Conservation (phyloP, 2,329 filamentous ascomycete genomes). For the Aulographum hederae region DNA sequence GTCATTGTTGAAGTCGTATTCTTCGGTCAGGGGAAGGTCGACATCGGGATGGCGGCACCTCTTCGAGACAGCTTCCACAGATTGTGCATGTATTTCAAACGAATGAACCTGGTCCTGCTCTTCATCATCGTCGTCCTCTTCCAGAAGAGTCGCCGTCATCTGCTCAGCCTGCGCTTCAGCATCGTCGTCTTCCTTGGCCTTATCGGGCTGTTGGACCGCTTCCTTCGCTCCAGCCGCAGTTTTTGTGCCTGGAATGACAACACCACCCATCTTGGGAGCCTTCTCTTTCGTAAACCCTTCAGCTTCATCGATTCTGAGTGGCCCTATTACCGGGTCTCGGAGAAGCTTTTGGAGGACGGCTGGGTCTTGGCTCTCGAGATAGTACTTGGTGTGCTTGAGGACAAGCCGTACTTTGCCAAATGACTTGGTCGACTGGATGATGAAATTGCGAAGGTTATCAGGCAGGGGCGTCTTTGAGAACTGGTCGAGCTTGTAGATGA, state of each 20-base stretch:
- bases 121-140: conserved; percentile 73
- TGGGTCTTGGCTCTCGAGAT: conserved; percentile 79
- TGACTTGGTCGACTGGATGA: conserved; percentile 65
- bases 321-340: conserved; percentile 65
- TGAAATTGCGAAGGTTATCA: conserved; percentile 62
- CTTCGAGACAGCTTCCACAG: conserved; percentile 75
- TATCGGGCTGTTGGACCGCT: conserved; percentile 31
- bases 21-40: conserved; percentile 74
- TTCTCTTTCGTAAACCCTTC: conserved; percentile 61
- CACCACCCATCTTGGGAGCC: conserved; percentile 67
- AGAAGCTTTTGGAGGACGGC: conserved; percentile 74
- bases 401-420: conserved; percentile 95
- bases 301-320: conserved; percentile 54
- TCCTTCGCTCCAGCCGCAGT: conserved; percentile 80
- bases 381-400: conserved; percentile 85
- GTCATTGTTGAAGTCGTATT: conserved; percentile 94
- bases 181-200: conserved; percentile 29
- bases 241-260: conserved; percentile 89
- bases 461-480: conserved; percentile 81
- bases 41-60: conserved; percentile 78
- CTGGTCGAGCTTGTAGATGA: conserved; percentile 71
- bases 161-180: conserved; percentile 34
- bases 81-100: conserved; percentile 71
- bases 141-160: conserved; percentile 48
- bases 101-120: conserved; percentile 77